phyloP scores from a whole-genome alignment of 2,329 filamentous ascomycete genomes.

The Rutstroemia sp. region DNA sequence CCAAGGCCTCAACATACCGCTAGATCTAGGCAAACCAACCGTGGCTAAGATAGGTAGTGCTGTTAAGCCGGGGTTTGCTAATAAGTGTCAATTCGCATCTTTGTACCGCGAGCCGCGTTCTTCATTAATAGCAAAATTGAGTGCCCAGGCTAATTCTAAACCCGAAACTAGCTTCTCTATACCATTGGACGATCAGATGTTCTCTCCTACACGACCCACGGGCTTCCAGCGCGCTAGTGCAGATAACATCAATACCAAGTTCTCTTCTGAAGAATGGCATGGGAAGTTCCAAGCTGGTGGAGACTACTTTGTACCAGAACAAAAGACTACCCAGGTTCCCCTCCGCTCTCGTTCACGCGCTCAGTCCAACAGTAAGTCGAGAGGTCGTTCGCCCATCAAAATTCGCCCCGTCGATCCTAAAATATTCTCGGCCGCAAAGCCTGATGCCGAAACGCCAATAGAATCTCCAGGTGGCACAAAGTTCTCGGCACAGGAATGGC shows the following conservation, averaged over 20 bases:
- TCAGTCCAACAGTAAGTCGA: constrained; percentile 22
- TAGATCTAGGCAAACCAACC: constrained; percentile 9
- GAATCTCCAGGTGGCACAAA: constrained; percentile 26
- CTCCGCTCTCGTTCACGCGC: constrained; percentile 14
- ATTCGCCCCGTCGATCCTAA: constrained; percentile 18
- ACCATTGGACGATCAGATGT: constrained; percentile 36
- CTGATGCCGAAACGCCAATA: constrained; percentile 12
- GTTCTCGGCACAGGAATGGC: constrained; percentile 28
- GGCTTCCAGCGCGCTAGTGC: constrained; percentile 43
- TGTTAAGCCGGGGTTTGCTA: constrained; percentile 13
- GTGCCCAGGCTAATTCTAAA: constrained; percentile 18
- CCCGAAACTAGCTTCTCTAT: constrained; percentile 33
- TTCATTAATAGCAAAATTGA: constrained; percentile 7
- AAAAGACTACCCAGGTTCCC: constrained; percentile 13
- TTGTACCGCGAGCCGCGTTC: constrained; percentile 4
- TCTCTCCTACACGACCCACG: constrained; percentile 31
- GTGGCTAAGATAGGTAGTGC: constrained; percentile 11
- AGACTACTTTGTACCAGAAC: constrained; percentile 25
- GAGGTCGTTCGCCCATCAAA: constrained; percentile 28
- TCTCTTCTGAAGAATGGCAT: constrained; percentile 42
- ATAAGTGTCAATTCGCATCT: constrained; percentile 9
- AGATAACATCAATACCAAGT: constrained; percentile 56
- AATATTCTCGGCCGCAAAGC: constrained; percentile 9
- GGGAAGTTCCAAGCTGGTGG: constrained; percentile 29
- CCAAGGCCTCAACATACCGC: neutral